These are phyloP conservation scores for Gossypium gossypioides DNA, from an alignment of 441 rosid genomes.

Conservation along the genomic window DNA sequence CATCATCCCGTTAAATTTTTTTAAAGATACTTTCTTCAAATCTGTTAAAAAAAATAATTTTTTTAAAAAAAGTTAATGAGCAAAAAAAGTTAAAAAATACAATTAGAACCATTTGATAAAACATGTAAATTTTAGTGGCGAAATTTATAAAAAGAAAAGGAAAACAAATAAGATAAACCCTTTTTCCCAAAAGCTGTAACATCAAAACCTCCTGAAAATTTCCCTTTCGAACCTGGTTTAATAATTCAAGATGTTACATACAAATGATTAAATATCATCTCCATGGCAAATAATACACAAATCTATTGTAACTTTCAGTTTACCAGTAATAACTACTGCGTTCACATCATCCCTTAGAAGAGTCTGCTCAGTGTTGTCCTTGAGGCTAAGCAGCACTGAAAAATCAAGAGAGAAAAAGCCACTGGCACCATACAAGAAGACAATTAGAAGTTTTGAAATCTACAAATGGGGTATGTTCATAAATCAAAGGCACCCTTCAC, in stretches of 20 bases:
- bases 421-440: background rate
- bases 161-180: background rate
- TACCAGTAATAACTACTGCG: slow-evolving; percentile 9
- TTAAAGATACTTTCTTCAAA: too few relatives aligned
- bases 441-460: background rate
- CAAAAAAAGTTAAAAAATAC: background rate
- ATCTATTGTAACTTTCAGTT: background rate
- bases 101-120: too few relatives aligned
- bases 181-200: slow-evolving; percentile 14
- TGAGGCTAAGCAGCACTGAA: background rate
- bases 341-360: slow-evolving; percentile 6
- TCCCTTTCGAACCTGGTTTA: slow-evolving; percentile 9
- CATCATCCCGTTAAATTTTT: too few relatives aligned
- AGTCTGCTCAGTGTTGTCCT: slow-evolving; percentile 3
- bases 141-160: background rate
- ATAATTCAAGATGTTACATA: background rate
- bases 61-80: too few relatives aligned
- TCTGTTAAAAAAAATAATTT: too few relatives aligned
- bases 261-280: background rate
- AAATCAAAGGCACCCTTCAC: background rate
- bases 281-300: background rate
- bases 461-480: background rate
- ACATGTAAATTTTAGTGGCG: too few relatives aligned
- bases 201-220: slow-evolving; percentile 13
- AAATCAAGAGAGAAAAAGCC: background rate